A percentile compares a stretch with the other conserved stretches of the same genome.
Evolutionary conservation across 306 rosid genomes (phyloP).

Genomic region (Lagenaria siceraria): DNA sequence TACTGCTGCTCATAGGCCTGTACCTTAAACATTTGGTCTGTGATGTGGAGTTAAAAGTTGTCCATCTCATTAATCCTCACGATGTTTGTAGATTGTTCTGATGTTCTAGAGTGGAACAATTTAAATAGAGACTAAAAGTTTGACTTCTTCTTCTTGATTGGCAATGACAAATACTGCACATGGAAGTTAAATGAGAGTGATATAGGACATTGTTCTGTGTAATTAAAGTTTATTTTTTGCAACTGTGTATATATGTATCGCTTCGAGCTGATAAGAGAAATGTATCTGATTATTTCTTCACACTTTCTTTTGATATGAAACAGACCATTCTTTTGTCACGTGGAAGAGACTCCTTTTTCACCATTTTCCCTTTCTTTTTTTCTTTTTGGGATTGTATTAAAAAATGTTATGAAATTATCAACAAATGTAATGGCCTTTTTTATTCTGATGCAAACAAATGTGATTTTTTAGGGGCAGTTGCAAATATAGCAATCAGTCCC

Average conservation of each 20-base stretch:
- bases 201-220: not conserved
- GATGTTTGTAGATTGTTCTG: not conserved
- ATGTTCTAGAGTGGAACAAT: not conserved
- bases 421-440: not conserved
- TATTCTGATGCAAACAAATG: not conserved
- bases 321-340: not conserved
- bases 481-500: too few species aligned
- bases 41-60: not conserved
- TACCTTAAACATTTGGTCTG: not conserved
- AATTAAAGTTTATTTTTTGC: not conserved
- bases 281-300: not conserved
- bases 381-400: not conserved
- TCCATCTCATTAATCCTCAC: not conserved
- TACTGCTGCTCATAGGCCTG: not conserved
- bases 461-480: not conserved
- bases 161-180: not conserved
- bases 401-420: not conserved
- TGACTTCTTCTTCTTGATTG: not conserved
- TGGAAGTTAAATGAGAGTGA: not conserved
- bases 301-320: not conserved
- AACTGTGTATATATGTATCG: not conserved
- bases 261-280: not conserved
- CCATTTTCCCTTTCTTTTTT: not conserved
- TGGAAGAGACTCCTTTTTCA: not conserved
- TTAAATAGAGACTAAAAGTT: not conserved